Conservation (phyloP, 2,329 filamentous ascomycete genomes). For the Aspergillus pseudoglaucus region DNA sequence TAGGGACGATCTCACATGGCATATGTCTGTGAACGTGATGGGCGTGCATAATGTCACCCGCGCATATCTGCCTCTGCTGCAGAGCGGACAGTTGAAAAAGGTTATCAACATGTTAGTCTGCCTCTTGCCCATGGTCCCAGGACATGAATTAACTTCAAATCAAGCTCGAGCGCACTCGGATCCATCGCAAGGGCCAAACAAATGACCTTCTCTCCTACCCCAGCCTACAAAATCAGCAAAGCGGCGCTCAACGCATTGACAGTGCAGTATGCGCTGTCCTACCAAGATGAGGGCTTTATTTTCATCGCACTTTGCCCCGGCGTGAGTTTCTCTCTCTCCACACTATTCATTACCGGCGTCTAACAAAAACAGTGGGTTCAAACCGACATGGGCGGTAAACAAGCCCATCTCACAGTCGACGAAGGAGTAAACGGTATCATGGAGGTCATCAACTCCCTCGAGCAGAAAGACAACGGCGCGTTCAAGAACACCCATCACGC, state of each 20-base stretch:
- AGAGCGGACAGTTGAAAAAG: conserved; percentile 2
- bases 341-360: background rate
- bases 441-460: background rate
- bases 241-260: conserved; percentile 45
- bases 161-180: conserved; percentile 5
- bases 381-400: conserved; percentile 6
- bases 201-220: conserved; percentile 14
- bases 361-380: conserved; percentile 4
- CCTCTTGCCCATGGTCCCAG: background rate
- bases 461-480: background rate
- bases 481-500: conserved; percentile 5
- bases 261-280: conserved; percentile 25
- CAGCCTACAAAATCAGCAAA: conserved; percentile 44
- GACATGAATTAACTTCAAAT: background rate
- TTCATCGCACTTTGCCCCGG: conserved; percentile 41
- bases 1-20: conserved; percentile 5
- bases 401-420: conserved; percentile 6
- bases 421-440: conserved; percentile 2
- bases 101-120: conserved; percentile 4
- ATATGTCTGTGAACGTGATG: conserved; percentile 4
- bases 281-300: conserved; percentile 37
- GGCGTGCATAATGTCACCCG: conserved; percentile 5
- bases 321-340: conserved; percentile 27
- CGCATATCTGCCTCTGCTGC: conserved; percentile 2
- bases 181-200: conserved; percentile 1